Base-by-base conservation (phyloP, 129 eudicot species). In the Deinandra increscens region DNA sequence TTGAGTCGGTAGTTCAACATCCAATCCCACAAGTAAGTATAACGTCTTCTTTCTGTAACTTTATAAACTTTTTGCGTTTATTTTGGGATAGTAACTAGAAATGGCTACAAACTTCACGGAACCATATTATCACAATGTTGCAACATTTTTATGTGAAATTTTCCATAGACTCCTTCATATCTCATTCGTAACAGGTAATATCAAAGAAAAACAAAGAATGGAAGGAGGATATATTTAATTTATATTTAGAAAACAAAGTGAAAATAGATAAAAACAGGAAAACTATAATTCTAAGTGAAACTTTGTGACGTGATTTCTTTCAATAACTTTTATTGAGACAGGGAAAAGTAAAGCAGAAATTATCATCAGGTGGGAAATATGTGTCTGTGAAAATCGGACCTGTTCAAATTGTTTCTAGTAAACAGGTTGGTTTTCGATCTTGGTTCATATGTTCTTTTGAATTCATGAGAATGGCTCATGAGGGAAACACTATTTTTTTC, bases 301-400 rank as follows among this genome's bases (percentile, higher is more conserved):
- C 50, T 73, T 37, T 38, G 66, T 45, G 22, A 2, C 66, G 2
- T 41, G 17, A 44, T 48, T 14, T 8, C 53, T 44, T 26, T 26
- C 31, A 26, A 22, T 29, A 5, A 67, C 1, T 60, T 49, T 17
- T 22, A 3, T 29, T 9, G 37, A 13, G 54, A 17, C 84, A 93
- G 98, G 98, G 96, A 60, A 81, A 79, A 68, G 97, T 93, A 71
- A 93, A 86, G 84, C 95, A 85, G 73, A 93, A 89, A 74, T 26
- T 89, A 48, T 93, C 98, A 38, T 89, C 98, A 0, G 88, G 98
- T 51, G 98, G 98, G 54, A 93, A 93, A 80, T 93, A 93, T 70
- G 87, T 93, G 4, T 93, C 98, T 0, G 98, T 93, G 9, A 93
- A 93, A 69, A 93, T 93, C 26, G 98, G 98, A 72, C 98, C 98